Evolutionary conservation across 2,329 filamentous ascomycete species (phyloP).

Genomic region (Botrytis medusae): DNA sequence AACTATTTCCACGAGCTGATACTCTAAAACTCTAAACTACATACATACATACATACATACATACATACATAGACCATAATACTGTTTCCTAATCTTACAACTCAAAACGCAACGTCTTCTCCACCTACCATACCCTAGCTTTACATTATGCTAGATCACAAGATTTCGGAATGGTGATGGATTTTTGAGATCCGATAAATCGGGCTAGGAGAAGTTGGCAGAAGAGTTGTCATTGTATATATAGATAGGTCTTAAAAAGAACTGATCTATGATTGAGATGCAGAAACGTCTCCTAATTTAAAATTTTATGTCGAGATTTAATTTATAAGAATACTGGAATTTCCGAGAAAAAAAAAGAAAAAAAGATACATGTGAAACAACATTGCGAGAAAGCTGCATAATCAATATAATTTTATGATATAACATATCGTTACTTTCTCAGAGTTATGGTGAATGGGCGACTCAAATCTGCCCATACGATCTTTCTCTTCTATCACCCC

Average conservation of each 20-base stretch:
- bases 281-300: too few species aligned
- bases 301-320: neutral
- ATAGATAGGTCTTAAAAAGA: neutral
- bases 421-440: neutral
- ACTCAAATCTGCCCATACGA: neutral
- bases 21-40: rapidly evolving
- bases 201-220: rapidly evolving
- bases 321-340: neutral
- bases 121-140: neutral
- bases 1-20: neutral
- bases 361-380: too few species aligned
- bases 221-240: neutral
- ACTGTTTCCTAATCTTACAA: neutral
- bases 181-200: neutral
- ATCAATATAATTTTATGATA: too few species aligned
- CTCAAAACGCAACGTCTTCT: neutral
- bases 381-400: neutral
- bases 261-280: neutral
- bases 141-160: too few species aligned
- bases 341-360: too few species aligned
- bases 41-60: too few species aligned
- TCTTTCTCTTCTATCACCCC: neutral
- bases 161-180: neutral
- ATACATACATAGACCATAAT: neutral
- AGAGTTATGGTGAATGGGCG: neutral